These are phyloP conservation scores for Dothideomycetes sp. DNA, from an alignment of 2,329 filamentous ascomycete genomes.

Conservation along the genomic window DNA sequence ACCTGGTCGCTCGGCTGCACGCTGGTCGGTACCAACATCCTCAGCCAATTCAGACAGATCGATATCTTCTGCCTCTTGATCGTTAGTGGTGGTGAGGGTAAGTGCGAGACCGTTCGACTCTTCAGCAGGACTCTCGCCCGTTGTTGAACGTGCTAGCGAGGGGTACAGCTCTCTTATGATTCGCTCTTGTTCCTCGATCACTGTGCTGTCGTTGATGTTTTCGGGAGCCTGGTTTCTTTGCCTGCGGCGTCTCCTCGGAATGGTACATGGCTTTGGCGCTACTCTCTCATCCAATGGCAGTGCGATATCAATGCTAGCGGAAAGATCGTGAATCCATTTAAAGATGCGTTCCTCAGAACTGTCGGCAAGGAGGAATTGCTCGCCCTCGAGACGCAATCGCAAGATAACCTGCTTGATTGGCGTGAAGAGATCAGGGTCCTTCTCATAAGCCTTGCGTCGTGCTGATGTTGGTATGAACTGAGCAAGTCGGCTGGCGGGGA, in stretches of 20 bases:
- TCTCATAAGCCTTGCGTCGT: constrained; percentile 32
- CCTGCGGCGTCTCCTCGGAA: constrained; percentile 32
- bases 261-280: constrained; percentile 35
- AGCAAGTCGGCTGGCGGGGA: constrained; percentile 37
- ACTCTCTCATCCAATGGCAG: constrained; percentile 60
- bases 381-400: constrained; percentile 61
- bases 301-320: constrained; percentile 65
- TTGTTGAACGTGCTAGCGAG: constrained; percentile 8
- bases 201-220: constrained; percentile 26
- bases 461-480: constrained; percentile 35
- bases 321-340: constrained; percentile 58
- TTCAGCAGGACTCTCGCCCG: constrained; percentile 10
- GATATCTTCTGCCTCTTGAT: constrained; percentile 28
- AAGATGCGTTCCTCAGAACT: constrained; percentile 56
- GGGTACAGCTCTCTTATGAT: constrained; percentile 41
- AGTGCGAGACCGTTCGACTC: constrained; percentile 5
- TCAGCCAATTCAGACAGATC: constrained; percentile 27
- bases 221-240: constrained; percentile 25
- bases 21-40: constrained; percentile 15
- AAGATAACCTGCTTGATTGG: constrained; percentile 51
- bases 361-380: constrained; percentile 64
- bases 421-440: constrained; percentile 39
- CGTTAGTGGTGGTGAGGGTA: constrained; percentile 4
- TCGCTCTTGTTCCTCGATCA: constrained; percentile 41
- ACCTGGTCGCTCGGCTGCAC: constrained; percentile 15